These are phyloP conservation scores for Penicillium pancosmium DNA, from an alignment of 495 filamentous ascomycete species.

Conservation along the genomic window DNA sequence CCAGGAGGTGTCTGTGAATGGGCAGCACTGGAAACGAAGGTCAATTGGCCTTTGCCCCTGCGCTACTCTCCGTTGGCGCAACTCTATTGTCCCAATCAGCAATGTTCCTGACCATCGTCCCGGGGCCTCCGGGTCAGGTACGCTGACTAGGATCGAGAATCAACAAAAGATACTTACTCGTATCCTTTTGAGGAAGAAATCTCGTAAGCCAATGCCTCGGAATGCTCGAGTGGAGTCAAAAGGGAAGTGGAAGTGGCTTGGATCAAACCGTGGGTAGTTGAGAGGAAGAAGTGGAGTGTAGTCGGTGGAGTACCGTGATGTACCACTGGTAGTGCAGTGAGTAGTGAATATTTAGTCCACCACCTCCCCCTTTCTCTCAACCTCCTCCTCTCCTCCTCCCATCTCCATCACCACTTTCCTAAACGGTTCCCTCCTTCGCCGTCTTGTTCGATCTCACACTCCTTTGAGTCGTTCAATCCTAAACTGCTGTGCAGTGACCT, in stretches of 20 bases:
- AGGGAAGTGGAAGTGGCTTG: constrained; percentile 3
- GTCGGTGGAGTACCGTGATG: too few species aligned
- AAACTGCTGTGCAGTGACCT: constrained; percentile 46
- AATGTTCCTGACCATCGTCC: neutral
- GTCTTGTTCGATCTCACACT: constrained; percentile 16
- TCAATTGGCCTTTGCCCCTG: constrained; percentile 10
- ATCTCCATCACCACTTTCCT: constrained; percentile 7
- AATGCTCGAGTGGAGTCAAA: neutral
- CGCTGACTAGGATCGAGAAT: neutral
- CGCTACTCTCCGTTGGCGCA: constrained; percentile 3
- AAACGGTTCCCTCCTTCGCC: constrained; percentile 6
- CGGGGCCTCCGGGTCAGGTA: constrained; percentile 3
- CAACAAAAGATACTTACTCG: neutral
- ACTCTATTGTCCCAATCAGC: constrained; percentile 4
- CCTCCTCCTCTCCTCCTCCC: constrained; percentile 2
- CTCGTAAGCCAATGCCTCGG: neutral
- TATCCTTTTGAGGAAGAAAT: too few species aligned
- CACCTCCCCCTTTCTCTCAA: neutral
- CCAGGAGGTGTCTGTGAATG: neutral
- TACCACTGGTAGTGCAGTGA: too few species aligned
- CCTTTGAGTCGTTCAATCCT: constrained; percentile 25
- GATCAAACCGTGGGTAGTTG: neutral
- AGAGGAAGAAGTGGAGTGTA: too few species aligned
- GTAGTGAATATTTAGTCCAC: neutral
- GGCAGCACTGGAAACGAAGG: neutral